Evolutionary conservation across 768 basidiomycete genomes (phyloP), one percentile per base, ranked within the genome.

Genomic region (Tephrocybe sp.): DNA sequence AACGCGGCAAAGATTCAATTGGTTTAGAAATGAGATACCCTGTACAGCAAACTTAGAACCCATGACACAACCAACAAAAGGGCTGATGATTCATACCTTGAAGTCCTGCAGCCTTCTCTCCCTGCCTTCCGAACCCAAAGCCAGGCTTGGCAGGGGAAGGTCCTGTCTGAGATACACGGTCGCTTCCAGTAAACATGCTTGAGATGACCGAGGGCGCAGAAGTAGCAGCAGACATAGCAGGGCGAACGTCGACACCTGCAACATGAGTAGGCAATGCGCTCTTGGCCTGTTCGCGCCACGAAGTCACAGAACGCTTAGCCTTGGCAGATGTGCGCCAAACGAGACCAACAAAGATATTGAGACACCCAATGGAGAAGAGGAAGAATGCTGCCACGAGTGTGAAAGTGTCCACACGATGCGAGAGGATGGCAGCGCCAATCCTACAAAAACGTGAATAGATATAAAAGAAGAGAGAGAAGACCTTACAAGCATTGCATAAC

Each of bases 361-460:
- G 68, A 67, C 90, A 92, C n/a, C 92, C 93, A 50, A 95, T 61
- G 44, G 91, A 78, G 73, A 95, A 95, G 53, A 95, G 79, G 74
- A 95, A 85, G 76, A 94, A 94, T 40, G 88, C 91, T 4, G 91
- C 77, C 54, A 92, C 92, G 62, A 94, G 88, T 18, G 91, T 83
- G 73, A 95, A 94, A 52, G 81, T 83, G 59, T 91, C 84, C 50
- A 93, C 90, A 65, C 84, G 78, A 71, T 89, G 86, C 4, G 85
- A 85, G 45, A 88, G 79, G 50, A 88, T 75, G 15, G 83, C 77
- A 24, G 85, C 85, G 8, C 84, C 83, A 49, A 88, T 84, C 41
- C 83, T 84, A 51, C 13, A 23, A 39, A 10, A 19, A 27, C 27
- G 34, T 38, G 23, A 36, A 41, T 30, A 48, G 16, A 12, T 36